Evolutionary conservation across 1,284 basidiomycete species (phyloP), one percentile per base, ranked within the genome.

Genomic region (Cerioporus squamosus): DNA sequence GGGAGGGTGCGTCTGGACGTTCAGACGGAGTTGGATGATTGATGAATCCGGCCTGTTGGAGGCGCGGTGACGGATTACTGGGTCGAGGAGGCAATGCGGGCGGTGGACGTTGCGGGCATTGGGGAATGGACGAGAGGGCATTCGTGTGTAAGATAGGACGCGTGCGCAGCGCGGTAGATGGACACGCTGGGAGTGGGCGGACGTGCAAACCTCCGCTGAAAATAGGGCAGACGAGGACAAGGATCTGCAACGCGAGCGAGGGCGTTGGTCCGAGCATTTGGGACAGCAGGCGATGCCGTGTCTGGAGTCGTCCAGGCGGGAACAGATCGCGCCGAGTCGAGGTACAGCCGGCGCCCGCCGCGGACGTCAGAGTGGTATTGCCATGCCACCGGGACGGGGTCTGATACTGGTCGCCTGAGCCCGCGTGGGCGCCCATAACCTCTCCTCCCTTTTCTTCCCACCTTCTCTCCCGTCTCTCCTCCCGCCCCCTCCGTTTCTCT

Each of bases 401-500:
- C 59, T 60, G 63, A 61, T 55, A 53, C 55, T 51, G 14, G 48
- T 57, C 51, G 50, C 47, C 24, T 44, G n/a, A n/a, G n/a, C n/a
- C n/a, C n/a, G n/a, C 47, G 47, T 48, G 43, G 26, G 54, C 61
- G 61, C 60, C 54, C 63, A 61, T 57, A 62, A 42, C 60, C 40
- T 23, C n/a, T n/a, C 48, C 26, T 60, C 40, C 51, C 51, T 57
- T 61, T 60, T 62, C 56, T 56, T 60, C 60, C 60, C 57, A 56
- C 51, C 53, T 56, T 49, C 54, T 59, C 60, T 61, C 60, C 55
- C 64, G 61, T 61, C 22, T 12, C n/a, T 66, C 63, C 63, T 63
- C 55, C 54, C 60, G 56, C 31, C 42, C 47, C 54, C 63, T 59
- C 57, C 51, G 33, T 31, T n/a, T 43, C 39, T 33, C 48, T 53